Evolutionary conservation across 2,329 filamentous ascomycete species (phyloP), one percentile per base, ranked within the genome.

Genomic region (Paracoccidioides lutzii): DNA sequence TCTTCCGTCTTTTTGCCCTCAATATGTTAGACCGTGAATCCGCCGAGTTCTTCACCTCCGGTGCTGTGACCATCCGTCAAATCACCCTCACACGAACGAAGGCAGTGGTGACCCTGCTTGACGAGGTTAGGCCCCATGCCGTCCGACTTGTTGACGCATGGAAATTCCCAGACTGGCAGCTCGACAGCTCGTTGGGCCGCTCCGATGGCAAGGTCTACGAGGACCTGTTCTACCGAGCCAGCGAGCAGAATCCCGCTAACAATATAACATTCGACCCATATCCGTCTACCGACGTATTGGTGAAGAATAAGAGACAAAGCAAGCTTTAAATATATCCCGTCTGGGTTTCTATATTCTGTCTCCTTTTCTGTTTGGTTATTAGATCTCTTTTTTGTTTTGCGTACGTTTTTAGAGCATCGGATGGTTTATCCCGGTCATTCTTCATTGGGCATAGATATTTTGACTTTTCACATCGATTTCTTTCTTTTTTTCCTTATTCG

Each of bases 141-240:
- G 77, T 90, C 12, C 71, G 80, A 9, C 72, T 90, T 9, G 85
- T 88, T 0, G 86, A 90, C 64, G 75, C 83, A 0, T 90, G 86
- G 87, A 80, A 81, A 58, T 87, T 90, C 70, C 82, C 85, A 1
- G 86, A 90, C 66, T 90, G 84, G 84, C 83, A 87, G 63, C 77
- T 90, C 2, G 85, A 90, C 66, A 84, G 80, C 62, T 82, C 80
- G 57, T 68, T 90, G 42, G 86, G 87, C 1, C 75, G 85, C 1
- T 80, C 79, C 45, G 86, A 90, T 58, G 86, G 87, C 22, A 83
- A 85, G 63, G 86, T 89, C 1, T 90, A 90, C 62, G 83, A 87
- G 67, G 86, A 89, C 63, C 76, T 90, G 74, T 90, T 89, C 71
- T 75, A 82, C 64, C 74, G 86, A 12, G 87, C 86, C 0, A 83